These are phyloP conservation scores for Eucalyptus cloeziana DNA, from an alignment of 345 rosid species.

Conservation along the genomic window DNA sequence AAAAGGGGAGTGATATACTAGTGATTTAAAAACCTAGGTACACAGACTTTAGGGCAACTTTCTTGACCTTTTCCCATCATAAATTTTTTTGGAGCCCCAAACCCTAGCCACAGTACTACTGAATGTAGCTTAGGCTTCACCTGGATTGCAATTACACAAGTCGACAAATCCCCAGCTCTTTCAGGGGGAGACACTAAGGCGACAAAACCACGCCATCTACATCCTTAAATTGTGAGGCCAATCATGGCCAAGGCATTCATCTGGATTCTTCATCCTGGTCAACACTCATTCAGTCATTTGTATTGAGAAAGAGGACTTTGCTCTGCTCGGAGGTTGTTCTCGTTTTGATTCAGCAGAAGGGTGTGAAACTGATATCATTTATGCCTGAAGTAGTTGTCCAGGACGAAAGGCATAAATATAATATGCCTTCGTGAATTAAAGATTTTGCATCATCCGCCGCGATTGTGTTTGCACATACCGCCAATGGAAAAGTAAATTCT, in stretches of 20 bases:
- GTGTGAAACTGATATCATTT: neutral
- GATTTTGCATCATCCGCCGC: neutral
- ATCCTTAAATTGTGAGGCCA: neutral
- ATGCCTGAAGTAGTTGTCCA: neutral
- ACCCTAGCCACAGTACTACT: conserved; percentile 4
- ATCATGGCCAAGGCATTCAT: neutral
- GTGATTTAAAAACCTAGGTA: neutral
- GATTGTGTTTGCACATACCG: neutral
- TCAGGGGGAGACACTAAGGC: neutral
- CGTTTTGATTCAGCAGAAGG: neutral
- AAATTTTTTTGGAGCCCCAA: conserved; percentile 35
- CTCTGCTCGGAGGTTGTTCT: neutral
- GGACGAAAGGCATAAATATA: neutral
- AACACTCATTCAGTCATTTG: neutral
- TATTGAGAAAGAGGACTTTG: neutral
- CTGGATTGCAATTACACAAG: neutral
- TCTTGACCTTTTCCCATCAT: neutral
- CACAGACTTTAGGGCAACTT: neutral
- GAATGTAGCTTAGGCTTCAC: neutral
- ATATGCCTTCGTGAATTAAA: neutral
- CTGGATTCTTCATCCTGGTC: neutral
- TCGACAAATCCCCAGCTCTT: neutral
- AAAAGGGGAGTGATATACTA: neutral
- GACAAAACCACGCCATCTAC: neutral
- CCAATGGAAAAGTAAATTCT: neutral